Conservation (phyloP, 495 filamentous ascomycete genomes). For the Extremus antarcticus region DNA sequence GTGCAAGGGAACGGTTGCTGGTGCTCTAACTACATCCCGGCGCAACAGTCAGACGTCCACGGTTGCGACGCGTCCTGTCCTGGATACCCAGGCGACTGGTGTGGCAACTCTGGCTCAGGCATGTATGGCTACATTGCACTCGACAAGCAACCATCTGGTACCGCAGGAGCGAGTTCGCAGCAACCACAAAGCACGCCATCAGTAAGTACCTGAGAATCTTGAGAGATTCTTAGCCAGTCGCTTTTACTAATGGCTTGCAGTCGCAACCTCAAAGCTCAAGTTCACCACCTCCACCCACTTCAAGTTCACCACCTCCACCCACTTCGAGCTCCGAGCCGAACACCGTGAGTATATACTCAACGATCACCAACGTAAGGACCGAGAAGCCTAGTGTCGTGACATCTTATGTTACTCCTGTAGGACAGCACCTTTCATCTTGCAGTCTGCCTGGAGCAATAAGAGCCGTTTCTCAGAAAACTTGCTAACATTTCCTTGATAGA, state of each 20-base stretch:
- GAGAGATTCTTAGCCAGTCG: too few species aligned
- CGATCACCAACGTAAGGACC: slow-evolving; percentile 6
- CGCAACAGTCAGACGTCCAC: slow-evolving; percentile 32
- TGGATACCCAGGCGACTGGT: slow-evolving; percentile 37
- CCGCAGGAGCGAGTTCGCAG: slow-evolving; percentile 18
- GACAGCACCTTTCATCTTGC: slow-evolving; percentile 14
- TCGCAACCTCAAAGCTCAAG: too few species aligned
- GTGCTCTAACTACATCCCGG: slow-evolving; percentile 50
- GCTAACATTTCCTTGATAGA: not conserved
- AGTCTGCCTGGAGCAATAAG: slow-evolving; percentile 1
- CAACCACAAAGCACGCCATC: slow-evolving; percentile 6
- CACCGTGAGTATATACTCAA: slow-evolving; percentile 17
- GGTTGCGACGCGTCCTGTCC: slow-evolving; percentile 50
- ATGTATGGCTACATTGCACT: slow-evolving; percentile 53
- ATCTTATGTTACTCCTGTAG: slow-evolving; percentile 19
- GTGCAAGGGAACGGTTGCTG: slow-evolving; percentile 58
- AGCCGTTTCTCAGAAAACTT: not conserved
- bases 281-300: slow-evolving; percentile 2
- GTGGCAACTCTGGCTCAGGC: slow-evolving; percentile 44
- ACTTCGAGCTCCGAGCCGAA: slow-evolving; percentile 6
- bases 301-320: slow-evolving; percentile 8
- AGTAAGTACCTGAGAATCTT: too few species aligned
- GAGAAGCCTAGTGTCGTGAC: slow-evolving; percentile 11
- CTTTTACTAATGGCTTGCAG: too few species aligned
- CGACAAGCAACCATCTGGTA: slow-evolving; percentile 38